phyloP scores from a whole-genome alignment of 257 asterid genomes.

The Perilla frutescens region DNA sequence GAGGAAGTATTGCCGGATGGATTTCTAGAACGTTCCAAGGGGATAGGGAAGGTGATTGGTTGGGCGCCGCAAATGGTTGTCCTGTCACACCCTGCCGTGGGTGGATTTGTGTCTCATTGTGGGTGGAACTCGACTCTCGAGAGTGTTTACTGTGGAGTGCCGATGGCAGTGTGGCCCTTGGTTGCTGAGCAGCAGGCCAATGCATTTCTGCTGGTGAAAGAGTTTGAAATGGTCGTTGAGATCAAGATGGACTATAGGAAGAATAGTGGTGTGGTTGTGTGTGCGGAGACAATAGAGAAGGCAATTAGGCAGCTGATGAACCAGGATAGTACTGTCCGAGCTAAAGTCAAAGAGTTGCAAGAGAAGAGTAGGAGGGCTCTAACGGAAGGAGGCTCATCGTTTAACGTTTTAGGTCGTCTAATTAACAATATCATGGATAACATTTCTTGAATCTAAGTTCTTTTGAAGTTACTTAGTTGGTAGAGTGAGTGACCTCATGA shows the following conservation, averaged over 20 bases:
- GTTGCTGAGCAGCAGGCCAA: slow-evolving; percentile 48
- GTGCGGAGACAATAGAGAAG: slow-evolving; percentile 30
- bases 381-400: slow-evolving; percentile 40
- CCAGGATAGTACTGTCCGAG: slow-evolving; percentile 19
- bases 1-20: slow-evolving; percentile 40
- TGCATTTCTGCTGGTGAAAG: slow-evolving; percentile 47
- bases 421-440: slow-evolving; percentile 2
- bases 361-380: slow-evolving; percentile 26
- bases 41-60: slow-evolving; percentile 45
- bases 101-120: slow-evolving; percentile 55
- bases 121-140: slow-evolving; percentile 53
- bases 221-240: slow-evolving; percentile 42
- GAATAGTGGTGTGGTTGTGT: slow-evolving; percentile 8
- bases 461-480: too few relatives aligned
- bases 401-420: slow-evolving; percentile 16
- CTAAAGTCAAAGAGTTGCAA: slow-evolving; percentile 27
- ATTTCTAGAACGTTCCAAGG: slow-evolving; percentile 38
- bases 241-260: slow-evolving; percentile 42
- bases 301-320: slow-evolving; percentile 39
- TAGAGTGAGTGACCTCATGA: too few relatives aligned
- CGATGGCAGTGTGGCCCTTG: slow-evolving; percentile 51
- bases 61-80: slow-evolving; percentile 52
- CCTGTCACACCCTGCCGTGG: slow-evolving; percentile 44
- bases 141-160: slow-evolving; percentile 54
- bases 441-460: background rate